Evolutionary conservation across 345 rosid species (phyloP).

Genomic region (Anastatica hierochuntica): DNA sequence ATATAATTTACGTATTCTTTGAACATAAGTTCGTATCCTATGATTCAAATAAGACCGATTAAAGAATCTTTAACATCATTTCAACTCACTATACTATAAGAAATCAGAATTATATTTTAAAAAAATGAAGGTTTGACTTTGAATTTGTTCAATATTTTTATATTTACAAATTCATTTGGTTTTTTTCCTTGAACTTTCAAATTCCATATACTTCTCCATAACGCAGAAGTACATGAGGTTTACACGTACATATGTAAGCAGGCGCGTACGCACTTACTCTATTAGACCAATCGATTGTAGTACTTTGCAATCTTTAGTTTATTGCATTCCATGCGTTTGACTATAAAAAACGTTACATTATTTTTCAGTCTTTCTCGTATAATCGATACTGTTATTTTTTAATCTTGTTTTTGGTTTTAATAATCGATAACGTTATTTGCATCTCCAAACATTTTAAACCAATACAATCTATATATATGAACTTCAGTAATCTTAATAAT

Average conservation of each 20-base stretch:
- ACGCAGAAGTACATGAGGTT: neutral
- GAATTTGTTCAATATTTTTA: no score
- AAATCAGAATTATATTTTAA: neutral
- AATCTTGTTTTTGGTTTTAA: no score
- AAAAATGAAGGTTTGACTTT: neutral
- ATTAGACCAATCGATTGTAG: neutral
- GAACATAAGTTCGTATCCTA: no score
- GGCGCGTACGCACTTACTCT: neutral
- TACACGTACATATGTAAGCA: neutral
- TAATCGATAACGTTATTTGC: no score
- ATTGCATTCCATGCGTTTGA: neutral
- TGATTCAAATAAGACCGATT: neutral
- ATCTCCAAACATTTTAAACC: no score
- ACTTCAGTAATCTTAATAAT: no score
- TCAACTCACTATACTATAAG: neutral
- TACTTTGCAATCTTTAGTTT: neutral
- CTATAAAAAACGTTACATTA: neutral
- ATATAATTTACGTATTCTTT: no score
- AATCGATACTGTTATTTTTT: no score
- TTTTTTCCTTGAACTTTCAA: neutral
- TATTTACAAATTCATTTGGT: neutral
- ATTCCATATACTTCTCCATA: neutral
- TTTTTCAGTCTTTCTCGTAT: no score
- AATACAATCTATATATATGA: no score
- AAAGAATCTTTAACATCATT: neutral